Base-by-base conservation (phyloP, 2,329 filamentous ascomycete genomes). In the Clonostachys rhizophaga region DNA sequence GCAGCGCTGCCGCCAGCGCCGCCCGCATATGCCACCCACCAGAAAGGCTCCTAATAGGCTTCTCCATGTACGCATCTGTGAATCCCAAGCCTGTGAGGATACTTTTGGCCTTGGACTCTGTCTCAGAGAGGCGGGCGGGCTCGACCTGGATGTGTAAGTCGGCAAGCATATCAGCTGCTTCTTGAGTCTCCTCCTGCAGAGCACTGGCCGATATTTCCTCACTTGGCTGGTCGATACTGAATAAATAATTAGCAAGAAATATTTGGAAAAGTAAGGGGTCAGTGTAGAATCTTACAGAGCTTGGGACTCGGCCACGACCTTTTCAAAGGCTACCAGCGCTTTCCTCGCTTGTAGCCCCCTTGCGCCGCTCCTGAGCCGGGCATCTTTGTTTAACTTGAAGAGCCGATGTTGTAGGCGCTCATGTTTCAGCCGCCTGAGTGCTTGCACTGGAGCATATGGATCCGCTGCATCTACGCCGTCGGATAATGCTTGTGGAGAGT, bases 1-100 rank as follows among this genome's bases (percentile, higher is more conserved):
- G 78, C 5, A 95, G 72, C 1, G 82, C 80, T 4, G 72, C 71
- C 3, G 85, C 84, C 1, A 89, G 72, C 49, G 82, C 72, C 30
- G 80, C 81, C 10, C 86, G 78, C 81, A 88, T 89, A 50, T 75
- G 78, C 86, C 86, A 89, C 3, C 86, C 90, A 7, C 90, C 89
- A 0, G 89, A 94, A 3, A 95, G 71, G 35, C 80, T 81, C 1
- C 73, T 71, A 12, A 88, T 74, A 7, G 80, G 74, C 50, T 78
- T 81, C 13, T 72, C 68, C 50, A 89, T 77, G 47, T 75, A 71
- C 2, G 76, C 62, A 24, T 86, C 79, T 2, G 81, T 78, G 61
- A 92, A 92, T 0, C 88, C 88, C 0, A 92, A 74, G 42, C 87
- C 88, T 0, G 75, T 64, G 5, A 94, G 72, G 20, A 90, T 81